Evolutionary conservation across 2,329 filamentous ascomycete genomes (phyloP), one percentile per base, ranked within the genome.

Genomic region (Diplodia seriata): DNA sequence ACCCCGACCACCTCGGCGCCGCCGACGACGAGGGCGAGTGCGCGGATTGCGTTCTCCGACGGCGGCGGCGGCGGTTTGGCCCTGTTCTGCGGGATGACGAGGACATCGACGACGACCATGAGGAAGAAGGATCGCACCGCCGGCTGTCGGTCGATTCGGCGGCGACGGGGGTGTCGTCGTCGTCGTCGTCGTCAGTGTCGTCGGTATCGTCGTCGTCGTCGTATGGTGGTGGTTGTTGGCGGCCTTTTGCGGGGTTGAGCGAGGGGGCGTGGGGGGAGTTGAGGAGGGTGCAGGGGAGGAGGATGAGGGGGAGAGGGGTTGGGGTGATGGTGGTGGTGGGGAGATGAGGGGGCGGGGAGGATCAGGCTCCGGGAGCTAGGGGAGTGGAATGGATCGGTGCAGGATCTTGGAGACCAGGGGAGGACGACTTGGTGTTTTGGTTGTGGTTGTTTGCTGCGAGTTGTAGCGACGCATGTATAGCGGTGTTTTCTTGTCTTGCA

Each of bases 1-100:
- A 36, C 31, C 53, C 53, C 29, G 15, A 20, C 53, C 15, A 56
- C 53, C 31, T 36, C 15, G 53, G 53, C 53, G 53, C 31, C 29
- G 53, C 26, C 7, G 33, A n/a, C 8, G 31, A 20, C 0, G 31
- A 1, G 8, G 11, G 29, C 4, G 29, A 36, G 53, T 56, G 53
- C 9, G 53, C 15, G 0, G 53, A 36, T 1, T 56, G 53, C 31
- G 31, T 18, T 29, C 51, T 14, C 3, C 51, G 29, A 4, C 14
- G 51, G 11, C 26, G 4, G 26, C 50, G 51, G 29, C 14, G 29
- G 26, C 51, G 15, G 40, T 2, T 2, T 26, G 23, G 23, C 23
- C 2, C 23, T 26, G 2, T 3, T 26, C 23, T 26, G 2, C 23
- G 2, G 40, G 40, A 43, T 3, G 15, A 18, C 40, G 15, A 18